phyloP scores from a whole-genome alignment of 1,139 yeast genomes.

The Barnettozyma hawaiiensis region DNA sequence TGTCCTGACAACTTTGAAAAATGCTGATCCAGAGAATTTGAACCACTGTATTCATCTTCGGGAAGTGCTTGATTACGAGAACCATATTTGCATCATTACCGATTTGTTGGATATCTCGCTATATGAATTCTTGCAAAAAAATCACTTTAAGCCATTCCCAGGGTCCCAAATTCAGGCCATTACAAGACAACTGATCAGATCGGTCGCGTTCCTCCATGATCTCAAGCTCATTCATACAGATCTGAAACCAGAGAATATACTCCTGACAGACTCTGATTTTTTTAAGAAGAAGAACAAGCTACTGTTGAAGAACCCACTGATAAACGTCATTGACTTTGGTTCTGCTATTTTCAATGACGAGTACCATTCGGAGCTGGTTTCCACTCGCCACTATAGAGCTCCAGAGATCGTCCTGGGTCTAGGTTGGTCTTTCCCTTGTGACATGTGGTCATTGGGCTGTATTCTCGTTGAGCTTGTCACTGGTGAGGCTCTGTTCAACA shows the following conservation, averaged over 20 bases:
- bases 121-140: constrained; percentile 81
- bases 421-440: constrained; percentile 93
- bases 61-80: constrained; percentile 89
- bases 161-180: constrained; percentile 82
- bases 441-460: constrained; percentile 96
- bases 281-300: constrained; percentile 31
- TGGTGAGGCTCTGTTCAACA: constrained; percentile 93
- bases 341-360: constrained; percentile 92
- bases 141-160: constrained; percentile 71
- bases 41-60: constrained; percentile 72
- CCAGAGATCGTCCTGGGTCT: constrained; percentile 92
- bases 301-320: constrained; percentile 69
- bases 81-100: constrained; percentile 92
- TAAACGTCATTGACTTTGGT: constrained; percentile 93
- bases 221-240: constrained; percentile 91
- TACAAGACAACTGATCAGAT: constrained; percentile 76
- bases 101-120: constrained; percentile 80
- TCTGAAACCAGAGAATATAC: constrained; percentile 88
- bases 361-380: constrained; percentile 85
- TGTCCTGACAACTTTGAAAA: constrained; percentile 71
- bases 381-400: constrained; percentile 94
- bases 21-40: constrained; percentile 60
- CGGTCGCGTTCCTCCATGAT: constrained; percentile 87
- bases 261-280: constrained; percentile 58
- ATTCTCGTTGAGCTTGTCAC: constrained; percentile 85